These are phyloP conservation scores for Acephala macrosclerotiorum DNA, from an alignment of 2,329 filamentous ascomycete genomes.

Conservation along the genomic window DNA sequence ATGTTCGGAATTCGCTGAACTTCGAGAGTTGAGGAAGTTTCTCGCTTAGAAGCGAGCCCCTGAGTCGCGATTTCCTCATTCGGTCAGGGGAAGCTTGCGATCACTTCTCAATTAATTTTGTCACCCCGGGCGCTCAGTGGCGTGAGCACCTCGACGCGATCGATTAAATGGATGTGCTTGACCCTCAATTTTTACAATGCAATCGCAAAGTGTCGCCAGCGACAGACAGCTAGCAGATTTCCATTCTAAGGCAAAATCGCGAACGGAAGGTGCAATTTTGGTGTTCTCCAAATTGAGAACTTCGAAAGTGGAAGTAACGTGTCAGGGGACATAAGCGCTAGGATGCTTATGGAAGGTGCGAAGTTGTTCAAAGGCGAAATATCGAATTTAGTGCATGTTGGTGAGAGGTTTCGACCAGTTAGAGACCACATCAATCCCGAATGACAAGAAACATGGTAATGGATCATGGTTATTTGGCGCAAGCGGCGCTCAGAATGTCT, in stretches of 20 bases:
- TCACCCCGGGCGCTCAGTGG: not conserved
- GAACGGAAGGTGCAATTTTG: not conserved
- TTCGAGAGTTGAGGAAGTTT: too few species aligned
- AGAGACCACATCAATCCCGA: not conserved
- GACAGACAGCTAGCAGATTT: not conserved
- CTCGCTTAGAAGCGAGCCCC: constrained; percentile 8
- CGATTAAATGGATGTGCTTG: not conserved
- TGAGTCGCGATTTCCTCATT: constrained; percentile 7
- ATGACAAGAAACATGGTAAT: not conserved
- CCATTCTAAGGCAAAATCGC: not conserved
- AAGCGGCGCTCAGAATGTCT: not conserved
- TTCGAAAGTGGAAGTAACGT: not conserved
- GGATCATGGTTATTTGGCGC: not conserved
- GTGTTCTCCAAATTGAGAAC: not conserved
- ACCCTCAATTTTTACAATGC: not conserved
- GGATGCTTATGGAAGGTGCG: not conserved
- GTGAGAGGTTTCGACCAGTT: not conserved
- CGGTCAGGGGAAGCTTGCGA: constrained; percentile 5
- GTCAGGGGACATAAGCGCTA: constrained; percentile 3
- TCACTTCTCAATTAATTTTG: not conserved
- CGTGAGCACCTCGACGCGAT: not conserved
- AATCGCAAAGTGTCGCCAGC: not conserved
- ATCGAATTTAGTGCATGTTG: not conserved
- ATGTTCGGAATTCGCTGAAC: too few species aligned
- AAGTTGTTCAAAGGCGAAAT: not conserved